phyloP scores from a whole-genome alignment of 2,329 filamentous ascomycete genomes.

The Sporothrix schenckii region DNA sequence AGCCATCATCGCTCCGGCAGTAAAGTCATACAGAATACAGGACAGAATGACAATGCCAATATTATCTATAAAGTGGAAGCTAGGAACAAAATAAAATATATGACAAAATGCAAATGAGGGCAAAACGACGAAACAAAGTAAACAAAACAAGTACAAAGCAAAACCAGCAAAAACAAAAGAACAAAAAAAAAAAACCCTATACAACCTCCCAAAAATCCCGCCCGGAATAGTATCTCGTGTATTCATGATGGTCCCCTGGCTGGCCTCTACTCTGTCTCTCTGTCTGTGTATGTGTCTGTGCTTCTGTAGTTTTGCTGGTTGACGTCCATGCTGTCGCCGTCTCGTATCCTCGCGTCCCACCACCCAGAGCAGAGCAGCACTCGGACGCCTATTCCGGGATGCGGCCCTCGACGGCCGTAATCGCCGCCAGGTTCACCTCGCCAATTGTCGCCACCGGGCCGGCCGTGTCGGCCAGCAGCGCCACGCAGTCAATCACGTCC shows the following conservation, averaged over 20 bases:
- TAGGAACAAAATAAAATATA: background rate
- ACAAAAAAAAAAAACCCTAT: background rate
- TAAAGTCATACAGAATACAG: background rate
- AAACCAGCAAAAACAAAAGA: background rate
- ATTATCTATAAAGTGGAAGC: conserved; percentile 18
- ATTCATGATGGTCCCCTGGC: conserved; percentile 17
- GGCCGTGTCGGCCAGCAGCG: conserved; percentile 57
- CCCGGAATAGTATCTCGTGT: conserved; percentile 27
- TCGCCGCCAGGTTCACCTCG: conserved; percentile 60
- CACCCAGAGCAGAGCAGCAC: background rate
- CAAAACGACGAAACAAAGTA: background rate
- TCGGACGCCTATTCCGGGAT: conserved; percentile 45
- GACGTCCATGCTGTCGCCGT: too few species aligned
- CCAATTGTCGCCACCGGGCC: conserved; percentile 45
- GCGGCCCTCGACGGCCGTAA: conserved; percentile 58
- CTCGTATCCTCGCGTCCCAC: background rate
- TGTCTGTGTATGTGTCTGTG: background rate
- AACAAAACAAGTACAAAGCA: background rate
- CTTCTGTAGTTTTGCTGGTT: background rate
- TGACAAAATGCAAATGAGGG: background rate
- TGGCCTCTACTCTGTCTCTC: background rate
- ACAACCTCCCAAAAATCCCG: conserved; percentile 22
- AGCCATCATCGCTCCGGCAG: background rate
- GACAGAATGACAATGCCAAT: background rate
- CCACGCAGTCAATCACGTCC: conserved; percentile 76